Percentiles rank a stretch among this genome's conserved stretches.
Conservation (phyloP, 345 rosid genomes). For the Diplotaxis tenuifolia region DNA sequence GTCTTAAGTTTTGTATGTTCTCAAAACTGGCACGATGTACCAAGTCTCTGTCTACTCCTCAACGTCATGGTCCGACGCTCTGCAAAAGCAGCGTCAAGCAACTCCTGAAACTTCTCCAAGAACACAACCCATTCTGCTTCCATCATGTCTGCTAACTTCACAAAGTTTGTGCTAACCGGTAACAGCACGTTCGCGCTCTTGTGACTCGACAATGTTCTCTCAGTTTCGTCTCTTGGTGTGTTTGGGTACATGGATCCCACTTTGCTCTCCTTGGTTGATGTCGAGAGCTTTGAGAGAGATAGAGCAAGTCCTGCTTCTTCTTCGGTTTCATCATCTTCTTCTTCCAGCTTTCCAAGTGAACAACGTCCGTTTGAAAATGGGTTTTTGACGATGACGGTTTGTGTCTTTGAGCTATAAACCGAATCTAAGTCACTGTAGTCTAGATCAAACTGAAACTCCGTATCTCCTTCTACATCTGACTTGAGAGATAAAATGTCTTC, state of each 20-base stretch:
- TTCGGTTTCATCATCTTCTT: conserved; percentile 33
- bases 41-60: conserved; percentile 57
- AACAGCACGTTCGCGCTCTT: conserved; percentile 54
- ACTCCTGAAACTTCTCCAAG: conserved; percentile 52
- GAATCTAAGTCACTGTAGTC: conserved; percentile 38
- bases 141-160: conserved; percentile 51
- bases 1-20: neutral
- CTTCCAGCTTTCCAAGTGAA: conserved; percentile 47
- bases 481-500: conserved; percentile 35
- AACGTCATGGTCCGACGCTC: conserved; percentile 40
- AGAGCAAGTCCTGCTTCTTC: conserved; percentile 8
- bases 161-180: conserved; percentile 44
- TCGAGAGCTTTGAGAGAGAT: conserved; percentile 14
- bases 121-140: conserved; percentile 51
- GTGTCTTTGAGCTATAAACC: conserved; percentile 10
- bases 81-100: conserved; percentile 48
- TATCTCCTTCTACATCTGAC: conserved; percentile 35
- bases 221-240: conserved; percentile 17
- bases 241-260: conserved; percentile 16
- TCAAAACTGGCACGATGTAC: conserved; percentile 74
- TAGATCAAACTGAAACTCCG: conserved; percentile 45
- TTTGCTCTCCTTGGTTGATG: conserved; percentile 4
- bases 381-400: conserved; percentile 16
- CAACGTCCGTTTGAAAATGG: conserved; percentile 34
- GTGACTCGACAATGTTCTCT: conserved; percentile 21